Percentiles rank a stretch among this genome's conserved stretches.
phyloP scores from a whole-genome alignment of 2,329 filamentous ascomycete genomes.

The Aspergillus sp. region DNA sequence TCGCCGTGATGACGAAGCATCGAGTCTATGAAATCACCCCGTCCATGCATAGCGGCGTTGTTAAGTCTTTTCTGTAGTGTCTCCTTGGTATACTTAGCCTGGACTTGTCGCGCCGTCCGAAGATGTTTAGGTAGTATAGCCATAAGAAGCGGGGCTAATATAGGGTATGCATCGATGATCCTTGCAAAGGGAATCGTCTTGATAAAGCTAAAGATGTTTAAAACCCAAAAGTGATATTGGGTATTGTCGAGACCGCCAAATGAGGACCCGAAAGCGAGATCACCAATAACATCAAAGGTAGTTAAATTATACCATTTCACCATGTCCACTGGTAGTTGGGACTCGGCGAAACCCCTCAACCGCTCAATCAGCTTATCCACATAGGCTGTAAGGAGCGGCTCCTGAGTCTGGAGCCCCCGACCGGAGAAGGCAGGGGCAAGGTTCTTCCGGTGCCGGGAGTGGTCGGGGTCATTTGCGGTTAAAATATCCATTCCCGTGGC shows the following conservation, averaged over 20 bases:
- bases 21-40: conserved; percentile 15
- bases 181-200: neutral
- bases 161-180: conserved; percentile 4
- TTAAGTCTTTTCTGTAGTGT: conserved; percentile 7
- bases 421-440: conserved; percentile 42
- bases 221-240: conserved; percentile 22
- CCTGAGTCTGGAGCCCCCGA: conserved; percentile 38
- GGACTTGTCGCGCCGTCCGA: neutral
- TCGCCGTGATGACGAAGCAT: conserved; percentile 15
- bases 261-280: conserved; percentile 24
- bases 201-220: conserved; percentile 16
- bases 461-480: conserved; percentile 17
- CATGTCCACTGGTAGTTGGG: conserved; percentile 15
- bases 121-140: neutral
- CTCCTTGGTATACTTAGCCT: neutral
- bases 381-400: conserved; percentile 30
- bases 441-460: conserved; percentile 24
- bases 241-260: conserved; percentile 22
- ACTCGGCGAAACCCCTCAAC: conserved; percentile 13
- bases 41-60: neutral
- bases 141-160: neutral
- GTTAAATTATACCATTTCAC: conserved; percentile 25
- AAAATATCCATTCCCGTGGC: conserved; percentile 10
- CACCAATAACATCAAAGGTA: conserved; percentile 27
- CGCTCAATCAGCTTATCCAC: conserved; percentile 28